These are phyloP conservation scores for Chenopodium quinoa DNA, from an alignment of 148 eudicot genomes.

Conservation along the genomic window DNA sequence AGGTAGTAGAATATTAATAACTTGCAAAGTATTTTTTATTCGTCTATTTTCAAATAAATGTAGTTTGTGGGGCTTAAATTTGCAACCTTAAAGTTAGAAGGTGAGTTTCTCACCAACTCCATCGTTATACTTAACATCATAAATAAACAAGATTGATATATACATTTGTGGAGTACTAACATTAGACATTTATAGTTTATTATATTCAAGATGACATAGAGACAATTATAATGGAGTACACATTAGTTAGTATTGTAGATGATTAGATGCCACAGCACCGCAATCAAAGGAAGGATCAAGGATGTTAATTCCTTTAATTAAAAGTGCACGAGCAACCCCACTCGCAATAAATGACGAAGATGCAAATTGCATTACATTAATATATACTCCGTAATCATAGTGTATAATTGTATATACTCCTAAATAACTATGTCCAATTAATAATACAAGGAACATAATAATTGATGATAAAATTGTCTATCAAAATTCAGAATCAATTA, in stretches of 20 bases:
- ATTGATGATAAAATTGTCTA: not conserved
- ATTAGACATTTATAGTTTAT: too few species aligned
- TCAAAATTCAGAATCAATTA: constrained; percentile 11
- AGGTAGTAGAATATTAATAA: too few species aligned
- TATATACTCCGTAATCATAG: too few species aligned
- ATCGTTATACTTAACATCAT: too few species aligned
- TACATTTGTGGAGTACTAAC: too few species aligned
- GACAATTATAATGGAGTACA: not conserved
- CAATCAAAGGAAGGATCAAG: constrained; percentile 5
- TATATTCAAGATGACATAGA: not conserved
- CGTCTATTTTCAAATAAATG: too few species aligned
- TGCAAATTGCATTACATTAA: not conserved
- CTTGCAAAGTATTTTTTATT: too few species aligned
- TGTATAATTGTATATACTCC: not conserved
- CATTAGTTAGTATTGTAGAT: not conserved
- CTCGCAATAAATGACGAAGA: not conserved
- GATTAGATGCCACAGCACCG: not conserved
- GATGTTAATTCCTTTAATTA: not conserved
- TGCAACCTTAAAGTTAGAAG: too few species aligned
- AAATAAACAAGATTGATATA: too few species aligned
- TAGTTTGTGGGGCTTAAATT: too few species aligned
- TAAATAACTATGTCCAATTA: not conserved
- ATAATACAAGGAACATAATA: not conserved
- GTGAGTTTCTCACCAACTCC: too few species aligned
- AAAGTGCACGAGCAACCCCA: constrained; percentile 9